Evolutionary conservation across 2,329 filamentous ascomycete genomes (phyloP).

Genomic region (Aspergillus novoparasiticus): DNA sequence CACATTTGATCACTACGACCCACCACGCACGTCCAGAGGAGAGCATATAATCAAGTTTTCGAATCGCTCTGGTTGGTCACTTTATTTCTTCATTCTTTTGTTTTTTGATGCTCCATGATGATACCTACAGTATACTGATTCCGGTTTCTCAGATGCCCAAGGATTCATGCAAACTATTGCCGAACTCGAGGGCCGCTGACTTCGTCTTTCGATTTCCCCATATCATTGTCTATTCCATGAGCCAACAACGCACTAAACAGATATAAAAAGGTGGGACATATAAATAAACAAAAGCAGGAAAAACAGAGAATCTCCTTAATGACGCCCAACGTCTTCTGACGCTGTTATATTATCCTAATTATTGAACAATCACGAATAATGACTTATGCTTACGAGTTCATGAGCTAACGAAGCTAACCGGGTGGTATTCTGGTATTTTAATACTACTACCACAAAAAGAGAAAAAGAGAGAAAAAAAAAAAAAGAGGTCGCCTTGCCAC

Average conservation of each 20-base stretch:
- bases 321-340: neutral
- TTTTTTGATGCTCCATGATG: neutral
- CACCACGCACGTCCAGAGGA: slow-evolving; percentile 38
- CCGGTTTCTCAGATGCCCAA: slow-evolving; percentile 37
- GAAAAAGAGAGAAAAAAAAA: neutral
- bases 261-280: slow-evolving; percentile 1
- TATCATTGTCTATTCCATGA: slow-evolving; percentile 21
- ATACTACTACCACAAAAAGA: neutral
- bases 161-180: slow-evolving; percentile 39
- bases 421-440: neutral
- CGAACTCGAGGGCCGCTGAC: slow-evolving; percentile 24
- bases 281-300: slow-evolving; percentile 3
- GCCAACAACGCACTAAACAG: neutral
- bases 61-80: slow-evolving; percentile 30
- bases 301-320: neutral
- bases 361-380: slow-evolving; percentile 9
- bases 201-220: slow-evolving; percentile 2
- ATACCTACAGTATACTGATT: neutral
- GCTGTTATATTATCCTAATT: slow-evolving; percentile 4
- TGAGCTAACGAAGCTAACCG: neutral
- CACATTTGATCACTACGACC: slow-evolving; percentile 51
- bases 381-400: slow-evolving; percentile 10
- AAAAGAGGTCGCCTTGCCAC: neutral
- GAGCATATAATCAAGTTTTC: slow-evolving; percentile 46
- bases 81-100: no score